Evolutionary conservation across 225 moss, liverwort and hornwort species (phyloP), one percentile per base, ranked within the genome.

Genomic region (Physcomitrellopsis africana): DNA sequence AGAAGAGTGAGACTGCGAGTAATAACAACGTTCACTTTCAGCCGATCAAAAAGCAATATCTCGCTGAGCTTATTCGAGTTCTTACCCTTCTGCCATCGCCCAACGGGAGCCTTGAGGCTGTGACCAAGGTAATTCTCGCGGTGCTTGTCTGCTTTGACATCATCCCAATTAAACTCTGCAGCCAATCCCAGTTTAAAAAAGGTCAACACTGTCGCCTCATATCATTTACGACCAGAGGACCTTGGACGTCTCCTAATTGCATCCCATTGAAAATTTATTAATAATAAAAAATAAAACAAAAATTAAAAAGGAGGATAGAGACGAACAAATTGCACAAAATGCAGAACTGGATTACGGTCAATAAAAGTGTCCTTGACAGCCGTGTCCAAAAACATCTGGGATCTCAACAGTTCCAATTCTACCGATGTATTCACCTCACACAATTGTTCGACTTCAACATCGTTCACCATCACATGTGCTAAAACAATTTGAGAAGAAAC

Each of bases 41-140:
- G 22, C 22, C n/a, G 19, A 69, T 53, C 32, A 14, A 52, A 61
- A 27, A 72, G 18, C 15, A 14, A 13, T 12, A 7, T 16, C 9
- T 5, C 9, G 60, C 54, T 56, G 52, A 12, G 51, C 62, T 17
- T 17, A 5, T 72, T 32, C 20, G 10, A 51, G 3, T 17, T 49
- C 83, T 41, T 57, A 88, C 96, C 96, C 89, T 92, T 97, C 77
- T 99, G 97, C 97, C 97, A 99, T 92, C 94, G 83, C 17, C 97
- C 97, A 11, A 99, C 94, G 5, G 94, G 97, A 71, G 97, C 97
- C 82, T 92, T 99, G 58, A 99, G 78, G 58, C 94, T 97, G 80
- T 99, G 97, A 37, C 97, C 97, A 52, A 99, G 83, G 70, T 99
- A 99, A 72, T 94, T 99, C 78, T 99, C 94, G 57, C 93, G 77